Evolutionary conservation across 352 stramenopile genomes (phyloP).

Genomic region (Pseudoperonospora humuli): DNA sequence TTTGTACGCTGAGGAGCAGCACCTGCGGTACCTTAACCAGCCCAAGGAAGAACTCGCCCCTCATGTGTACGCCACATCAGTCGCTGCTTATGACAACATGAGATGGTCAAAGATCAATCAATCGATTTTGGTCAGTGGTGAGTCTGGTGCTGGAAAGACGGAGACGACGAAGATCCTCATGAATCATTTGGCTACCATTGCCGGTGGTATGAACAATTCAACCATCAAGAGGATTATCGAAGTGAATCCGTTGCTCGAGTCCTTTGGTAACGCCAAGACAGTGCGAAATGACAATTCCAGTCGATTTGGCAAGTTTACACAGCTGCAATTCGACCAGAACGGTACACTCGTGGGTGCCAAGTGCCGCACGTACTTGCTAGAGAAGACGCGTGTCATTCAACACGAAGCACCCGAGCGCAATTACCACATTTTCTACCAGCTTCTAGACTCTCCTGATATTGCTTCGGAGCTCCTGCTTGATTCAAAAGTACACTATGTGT

Average conservation of each 20-base stretch:
- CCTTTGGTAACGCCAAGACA: constrained; percentile 97
- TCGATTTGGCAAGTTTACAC: constrained; percentile 96
- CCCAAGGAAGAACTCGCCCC: constrained; percentile 71
- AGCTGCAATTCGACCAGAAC: constrained; percentile 87
- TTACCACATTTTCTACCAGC: constrained; percentile 97
- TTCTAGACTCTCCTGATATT: constrained; percentile 50
- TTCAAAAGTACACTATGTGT: constrained; percentile 41
- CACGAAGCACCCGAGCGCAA: constrained; percentile 91
- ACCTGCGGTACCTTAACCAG: constrained; percentile 66
- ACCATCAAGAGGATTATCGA: constrained; percentile 95
- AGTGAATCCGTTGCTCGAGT: constrained; percentile 97
- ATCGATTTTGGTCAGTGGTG: constrained; percentile 79
- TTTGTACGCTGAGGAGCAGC: constrained; percentile 76
- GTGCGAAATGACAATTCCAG: constrained; percentile 96
- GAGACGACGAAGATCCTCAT: constrained; percentile 92
- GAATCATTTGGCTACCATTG: constrained; percentile 80
- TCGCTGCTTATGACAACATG: constrained; percentile 78
- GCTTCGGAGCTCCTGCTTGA: constrained; percentile 44
- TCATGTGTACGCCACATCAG: constrained; percentile 74
- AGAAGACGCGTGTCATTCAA: constrained; percentile 95
- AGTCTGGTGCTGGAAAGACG: constrained; percentile 89
- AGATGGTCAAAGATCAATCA: constrained; percentile 62
- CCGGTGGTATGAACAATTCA: constrained; percentile 81
- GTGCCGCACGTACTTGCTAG: constrained; percentile 94
- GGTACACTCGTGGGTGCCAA: constrained; percentile 88